Percentiles rank a stretch among this genome's conserved stretches.
Evolutionary conservation across 371 early-diverging fungal genomes (phyloP).

Genomic region (Zancudomyces culisetae): DNA sequence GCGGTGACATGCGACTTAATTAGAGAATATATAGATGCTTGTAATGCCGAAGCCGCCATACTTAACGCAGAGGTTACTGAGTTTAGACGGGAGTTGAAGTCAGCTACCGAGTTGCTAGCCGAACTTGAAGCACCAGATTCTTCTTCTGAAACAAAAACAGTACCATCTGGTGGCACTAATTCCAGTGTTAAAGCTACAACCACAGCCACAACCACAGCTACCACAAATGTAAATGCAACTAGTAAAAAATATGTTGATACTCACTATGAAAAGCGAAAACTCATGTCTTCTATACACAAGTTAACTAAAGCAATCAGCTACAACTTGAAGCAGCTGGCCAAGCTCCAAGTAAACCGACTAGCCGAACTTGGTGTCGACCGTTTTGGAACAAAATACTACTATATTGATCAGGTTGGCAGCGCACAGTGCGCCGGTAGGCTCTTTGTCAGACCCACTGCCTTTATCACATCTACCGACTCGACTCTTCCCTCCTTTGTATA

Average conservation of each 20-base stretch:
- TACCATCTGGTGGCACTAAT: no score
- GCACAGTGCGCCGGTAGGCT: constrained; percentile 37
- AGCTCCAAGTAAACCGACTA: constrained; percentile 40
- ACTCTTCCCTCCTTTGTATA: constrained; percentile 11
- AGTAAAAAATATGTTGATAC: no score
- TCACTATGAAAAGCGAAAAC: no score
- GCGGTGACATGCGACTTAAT: constrained; percentile 12
- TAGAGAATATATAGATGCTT: constrained; percentile 44
- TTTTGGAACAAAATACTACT: constrained; percentile 66
- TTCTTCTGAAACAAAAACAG: no score
- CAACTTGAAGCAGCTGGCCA: no score
- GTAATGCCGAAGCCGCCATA: constrained; percentile 39
- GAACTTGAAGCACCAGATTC: constrained; percentile 6
- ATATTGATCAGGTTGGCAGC: constrained; percentile 54
- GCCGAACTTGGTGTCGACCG: constrained; percentile 66
- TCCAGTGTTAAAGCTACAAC: no score
- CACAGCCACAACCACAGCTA: no score
- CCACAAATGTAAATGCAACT: no score
- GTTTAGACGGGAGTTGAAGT: constrained; percentile 35
- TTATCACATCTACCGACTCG: background rate
- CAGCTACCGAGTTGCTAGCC: constrained; percentile 18
- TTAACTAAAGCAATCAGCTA: no score
- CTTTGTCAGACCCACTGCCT: constrained; percentile 31
- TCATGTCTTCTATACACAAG: no score
- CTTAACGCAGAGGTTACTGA: constrained; percentile 44